These are phyloP conservation scores for Barnettozyma botsteinii DNA, from an alignment of 805 yeast species.

Conservation along the genomic window DNA sequence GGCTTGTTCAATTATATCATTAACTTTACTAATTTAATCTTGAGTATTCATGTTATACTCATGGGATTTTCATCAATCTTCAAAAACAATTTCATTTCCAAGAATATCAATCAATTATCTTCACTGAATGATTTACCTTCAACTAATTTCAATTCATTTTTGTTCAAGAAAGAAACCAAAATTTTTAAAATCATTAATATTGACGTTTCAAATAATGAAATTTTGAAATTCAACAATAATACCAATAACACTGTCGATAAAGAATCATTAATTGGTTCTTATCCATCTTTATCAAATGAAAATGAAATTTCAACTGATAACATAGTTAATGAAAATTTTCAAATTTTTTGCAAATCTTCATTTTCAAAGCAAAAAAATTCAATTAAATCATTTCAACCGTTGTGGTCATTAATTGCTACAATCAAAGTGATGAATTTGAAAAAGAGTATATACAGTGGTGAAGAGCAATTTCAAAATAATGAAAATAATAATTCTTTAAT, in stretches of 20 bases:
- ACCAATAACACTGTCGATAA: no score
- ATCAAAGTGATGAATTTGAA: constrained; percentile 43
- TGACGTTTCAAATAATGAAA: constrained; percentile 9
- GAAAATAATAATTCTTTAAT: constrained; percentile 17
- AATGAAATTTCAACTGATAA: constrained; percentile 19
- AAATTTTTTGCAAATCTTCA: constrained; percentile 18
- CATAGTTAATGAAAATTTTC: constrained; percentile 24
- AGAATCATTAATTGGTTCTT: constrained; percentile 7
- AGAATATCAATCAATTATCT: constrained; percentile 22
- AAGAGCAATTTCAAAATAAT: constrained; percentile 19
- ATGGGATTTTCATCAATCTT: constrained; percentile 21
- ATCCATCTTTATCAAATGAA: no score
- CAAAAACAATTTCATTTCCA: constrained; percentile 22
- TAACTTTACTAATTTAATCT: constrained; percentile 15
- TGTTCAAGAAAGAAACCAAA: constrained; percentile 6
- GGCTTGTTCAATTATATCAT: constrained; percentile 3
- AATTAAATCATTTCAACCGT: constrained; percentile 34
- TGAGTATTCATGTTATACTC: constrained; percentile 22
- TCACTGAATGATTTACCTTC: constrained; percentile 4
- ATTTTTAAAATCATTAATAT: constrained; percentile 14
- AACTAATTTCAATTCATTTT: constrained; percentile 10
- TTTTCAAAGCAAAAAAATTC: constrained; percentile 18
- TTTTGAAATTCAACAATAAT: no score
- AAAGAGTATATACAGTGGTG: constrained; percentile 41
- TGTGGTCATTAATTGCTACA: constrained; percentile 50